Evolutionary conservation across 176 grass and related monocot genomes (phyloP), one percentile per base, ranked within the genome.

Genomic region (Pharus latifolius): DNA sequence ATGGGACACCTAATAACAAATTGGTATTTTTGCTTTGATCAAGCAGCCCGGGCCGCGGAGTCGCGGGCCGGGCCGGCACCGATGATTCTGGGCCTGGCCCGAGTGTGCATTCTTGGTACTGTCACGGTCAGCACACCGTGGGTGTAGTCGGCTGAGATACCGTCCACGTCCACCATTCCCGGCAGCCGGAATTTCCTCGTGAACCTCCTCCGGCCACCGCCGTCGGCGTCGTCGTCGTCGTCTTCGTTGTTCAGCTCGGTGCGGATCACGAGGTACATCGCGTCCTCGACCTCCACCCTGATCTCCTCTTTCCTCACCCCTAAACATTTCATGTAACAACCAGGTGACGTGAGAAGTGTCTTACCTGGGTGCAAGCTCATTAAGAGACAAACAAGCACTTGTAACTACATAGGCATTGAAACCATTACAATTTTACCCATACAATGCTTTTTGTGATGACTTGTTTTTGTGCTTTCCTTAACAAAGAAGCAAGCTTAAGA

Each of bases 111-210:
- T 51, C 92, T 68, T 1, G 92, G 92, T 24, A 96, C 92, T 8
- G 79, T 92, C 26, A 92, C 80, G 1, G 77, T 92, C 43, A 96
- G 80, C 50, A 96, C 64, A 27, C 92, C 88, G 30, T 77, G 57
- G 27, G 82, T 53, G 69, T 92, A 87, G 33, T 67, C 73, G 12
- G 92, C 86, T 22, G 83, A 65, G 82, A 96, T 89, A 38, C 77
- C 60, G 31, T 89, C 92, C 16, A 55, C 16, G 78, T 96, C 69
- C 27, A 89, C 80, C 75, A 72, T 74, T 47, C 33, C 52, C 54
- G 88, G 88, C 69, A 96, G 78, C 60, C 85, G 80, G 80, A 96
- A 92, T 77, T 92, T 96, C 60, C 85, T 89, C 12, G 51, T 54
- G 73, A 96, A 96, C 7, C 69, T 58, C 63, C 63, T 87, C 24